These are phyloP conservation scores for Annulohypoxylon moriforme DNA, from an alignment of 495 filamentous ascomycete genomes.

Conservation along the genomic window DNA sequence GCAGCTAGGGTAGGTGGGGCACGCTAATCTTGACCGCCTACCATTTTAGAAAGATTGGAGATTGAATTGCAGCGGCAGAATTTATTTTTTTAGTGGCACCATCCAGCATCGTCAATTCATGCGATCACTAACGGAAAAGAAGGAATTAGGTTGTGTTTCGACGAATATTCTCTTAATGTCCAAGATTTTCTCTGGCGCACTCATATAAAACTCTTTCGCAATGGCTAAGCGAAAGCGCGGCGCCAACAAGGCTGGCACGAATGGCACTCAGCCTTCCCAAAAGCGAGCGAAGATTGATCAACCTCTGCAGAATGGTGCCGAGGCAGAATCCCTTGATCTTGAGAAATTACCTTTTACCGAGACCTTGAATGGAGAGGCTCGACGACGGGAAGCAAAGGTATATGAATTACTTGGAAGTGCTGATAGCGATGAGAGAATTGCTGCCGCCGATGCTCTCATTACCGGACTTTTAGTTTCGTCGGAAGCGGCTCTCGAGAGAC, in stretches of 20 bases:
- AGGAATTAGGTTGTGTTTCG: background rate
- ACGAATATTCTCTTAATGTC: background rate
- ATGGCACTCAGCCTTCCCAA: slow-evolving; percentile 51
- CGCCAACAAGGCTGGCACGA: slow-evolving; percentile 47
- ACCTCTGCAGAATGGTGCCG: slow-evolving; percentile 41
- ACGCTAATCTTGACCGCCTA: slow-evolving; percentile 27
- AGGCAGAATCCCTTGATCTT: slow-evolving; percentile 47
- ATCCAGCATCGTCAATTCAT: background rate
- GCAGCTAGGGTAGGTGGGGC: background rate
- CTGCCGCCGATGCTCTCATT: slow-evolving; percentile 62
- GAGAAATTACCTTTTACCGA: slow-evolving; percentile 60
- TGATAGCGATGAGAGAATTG: slow-evolving; percentile 60
- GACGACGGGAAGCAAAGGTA: slow-evolving; percentile 60
- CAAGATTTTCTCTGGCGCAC: background rate
- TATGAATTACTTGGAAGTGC: slow-evolving; percentile 66
- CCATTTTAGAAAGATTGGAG: background rate
- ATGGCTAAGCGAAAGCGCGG: slow-evolving; percentile 61
- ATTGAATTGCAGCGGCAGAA: background rate
- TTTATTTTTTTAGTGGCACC: background rate
- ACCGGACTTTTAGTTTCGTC: slow-evolving; percentile 56
- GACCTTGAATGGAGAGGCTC: slow-evolving; percentile 53
- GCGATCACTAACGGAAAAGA: slow-evolving; percentile 6
- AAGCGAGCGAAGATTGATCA: slow-evolving; percentile 58
- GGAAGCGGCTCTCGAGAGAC: slow-evolving; percentile 60
- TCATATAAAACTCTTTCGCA: background rate